Evolutionary conservation across 352 stramenopile species (phyloP), one percentile per base, ranked within the genome.

Genomic region (Pythium myriotylum): DNA sequence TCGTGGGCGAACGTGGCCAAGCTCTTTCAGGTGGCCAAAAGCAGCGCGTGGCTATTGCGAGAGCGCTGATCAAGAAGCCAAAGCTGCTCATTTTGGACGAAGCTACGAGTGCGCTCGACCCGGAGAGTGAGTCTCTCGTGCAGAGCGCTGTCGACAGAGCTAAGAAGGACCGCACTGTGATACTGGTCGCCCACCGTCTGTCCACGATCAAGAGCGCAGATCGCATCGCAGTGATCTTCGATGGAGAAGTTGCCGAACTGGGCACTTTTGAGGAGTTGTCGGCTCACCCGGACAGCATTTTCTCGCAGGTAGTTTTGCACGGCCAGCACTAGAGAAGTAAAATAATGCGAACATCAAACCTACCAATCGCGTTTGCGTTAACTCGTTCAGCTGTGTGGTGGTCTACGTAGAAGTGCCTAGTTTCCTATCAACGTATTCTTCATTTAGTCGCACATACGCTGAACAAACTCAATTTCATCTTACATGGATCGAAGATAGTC

Each of bases 161-260:
- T 65, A 92, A 95, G 64, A 72, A 78, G 40, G 81, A 90, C 42
- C 82, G 96, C n/a, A 99, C 97, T 0, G 92, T 97, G 33, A 77
- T 99, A 40, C 79, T 99, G 16, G 98, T 99, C 66, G 97, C 98
- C 14, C 98, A 99, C 70, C 84, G 98, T 24, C 68, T 99, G 29
- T 91, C 89, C 43, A 98, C 94, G 16, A 97, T 98, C 70, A 88
- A 93, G 71, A 90, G 88, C 46, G 88, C 89, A 4, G 92, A 98
- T 55, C 75, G 89, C 54, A 98, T 98, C 63, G 74, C 94, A 63
- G 91, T 98, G 6, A 87, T 98, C 43, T 81, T 92, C 23, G 73
- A 96, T 39, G 91, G 92, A 14, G 61, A 72, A 32, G 79, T 98
- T 32, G 81, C 93, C 10, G 92, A 98, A 60, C 67, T 95, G 56